Evolutionary conservation across 257 asterid species (phyloP).

Genomic region (Solanum arcanum): DNA sequence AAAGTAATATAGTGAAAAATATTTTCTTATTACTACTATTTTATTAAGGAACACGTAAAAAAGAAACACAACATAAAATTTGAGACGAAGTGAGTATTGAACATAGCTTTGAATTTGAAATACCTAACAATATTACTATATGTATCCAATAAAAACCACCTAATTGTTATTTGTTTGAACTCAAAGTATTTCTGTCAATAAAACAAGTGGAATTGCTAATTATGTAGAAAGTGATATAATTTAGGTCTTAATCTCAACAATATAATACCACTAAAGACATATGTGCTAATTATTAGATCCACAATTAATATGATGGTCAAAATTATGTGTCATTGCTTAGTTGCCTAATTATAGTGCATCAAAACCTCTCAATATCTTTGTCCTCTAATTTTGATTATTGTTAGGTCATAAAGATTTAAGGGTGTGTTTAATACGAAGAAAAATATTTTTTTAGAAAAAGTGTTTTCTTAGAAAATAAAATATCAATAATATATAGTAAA

Average conservation of each 20-base stretch:
- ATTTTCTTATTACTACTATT: neutral
- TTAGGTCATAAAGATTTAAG: neutral
- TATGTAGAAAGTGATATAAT: neutral
- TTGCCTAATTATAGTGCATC: neutral
- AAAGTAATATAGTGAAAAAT: neutral
- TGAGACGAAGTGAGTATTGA: neutral
- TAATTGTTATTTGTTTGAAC: neutral
- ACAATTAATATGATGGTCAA: neutral
- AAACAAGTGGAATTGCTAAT: neutral
- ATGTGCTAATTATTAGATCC: neutral
- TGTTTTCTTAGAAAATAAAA: neutral
- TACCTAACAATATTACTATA: neutral
- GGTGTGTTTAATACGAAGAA: neutral
- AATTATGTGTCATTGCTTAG: neutral
- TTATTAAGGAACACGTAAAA: neutral
- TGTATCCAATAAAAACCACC: neutral
- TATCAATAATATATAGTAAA: neutral
- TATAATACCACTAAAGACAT: neutral
- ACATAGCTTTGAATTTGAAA: neutral
- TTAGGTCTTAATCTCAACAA: neutral
- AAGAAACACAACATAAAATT: neutral
- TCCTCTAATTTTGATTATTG: neutral
- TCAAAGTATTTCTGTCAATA: neutral
- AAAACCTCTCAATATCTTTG: neutral
- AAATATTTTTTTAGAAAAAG: neutral